Base-by-base conservation (phyloP, 2,329 filamentous ascomycete genomes). In the Cercospora nicotianae region DNA sequence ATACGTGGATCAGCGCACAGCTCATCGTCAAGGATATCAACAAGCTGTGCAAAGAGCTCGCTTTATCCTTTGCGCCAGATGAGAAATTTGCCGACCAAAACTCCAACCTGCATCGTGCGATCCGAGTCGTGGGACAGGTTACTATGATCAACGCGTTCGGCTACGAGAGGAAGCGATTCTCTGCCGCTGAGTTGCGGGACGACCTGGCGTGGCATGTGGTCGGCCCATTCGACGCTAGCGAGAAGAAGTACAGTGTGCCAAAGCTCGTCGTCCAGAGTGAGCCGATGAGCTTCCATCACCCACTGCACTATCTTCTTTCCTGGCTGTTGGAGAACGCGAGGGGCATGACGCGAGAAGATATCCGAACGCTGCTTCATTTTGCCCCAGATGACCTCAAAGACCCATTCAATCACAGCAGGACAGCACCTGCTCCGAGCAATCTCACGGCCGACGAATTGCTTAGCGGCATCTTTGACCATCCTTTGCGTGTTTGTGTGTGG, bases 1-100 rank as follows among this genome's bases (percentile, higher is more conserved):
- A 99, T 80, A 91, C 93, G 20, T 99, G 95, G 95, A 98, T 99
- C 63, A 96, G 92, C 67, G 94, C 95, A 3, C 97, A 94, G 6
- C 85, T 98, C 61, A 91, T 99, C 67, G 97, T 95, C 60, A 87
- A 94, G 61, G 94, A 99, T 78, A 94, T 99, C 78, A 98, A 98
- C 77, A 89, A 92, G 64, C 86, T 98, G 42, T 97, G 94, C 76
- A 87, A 94, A 70, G 91, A 95, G 75, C 90, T 98, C 67, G 90
- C 93, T 0, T 92, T 96, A 74, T 90, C 95, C 0, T 99, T 97
- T 83, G 87, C 88, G 60, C 87, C 89, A 76, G 33, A 84, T 86
- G n/a, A 86, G 4, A 74, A 76, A n/a, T 64, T 69, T 23, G 71
- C 72, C 13, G 73, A 75, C 60, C 67, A 90, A 55, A 89, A 93